Evolutionary conservation across 495 filamentous ascomycete genomes (phyloP), one percentile per base, ranked within the genome.

Genomic region (Neurospora sp.): DNA sequence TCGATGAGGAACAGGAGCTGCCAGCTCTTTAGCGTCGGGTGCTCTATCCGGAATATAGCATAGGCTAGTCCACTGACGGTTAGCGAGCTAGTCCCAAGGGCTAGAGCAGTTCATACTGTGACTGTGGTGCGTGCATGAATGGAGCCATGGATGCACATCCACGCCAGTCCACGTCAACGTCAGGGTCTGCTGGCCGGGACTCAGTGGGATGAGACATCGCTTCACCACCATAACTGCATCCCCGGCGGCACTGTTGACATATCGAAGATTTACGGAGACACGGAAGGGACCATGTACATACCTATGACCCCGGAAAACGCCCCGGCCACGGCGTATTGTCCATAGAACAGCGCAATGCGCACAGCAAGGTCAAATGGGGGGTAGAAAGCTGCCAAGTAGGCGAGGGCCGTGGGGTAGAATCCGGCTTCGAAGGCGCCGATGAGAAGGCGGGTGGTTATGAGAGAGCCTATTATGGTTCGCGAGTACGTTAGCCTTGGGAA

Each of bases 1-100:
- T 90, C 87, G 40, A 89, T 80, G 71, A 89, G 73, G 75, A 90
- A 90, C 4, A 90, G 81, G 20, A 87, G 80, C 76, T 89, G 85
- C 84, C 89, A 89, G 72, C 81, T 83, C 75, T 87, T 76, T 70
- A 82, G 76, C 16, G 73, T 71, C 10, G 73, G 75, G 18, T 72
- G 65, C 18, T 83, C 39, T 10, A 79, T 73, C 0, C 79, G 78
- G 38, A 81, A 79, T 18, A 78, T 74, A 8, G 74, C 79, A 61
- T 80, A 79, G 27, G 78, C 78, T 79, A 41, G 40, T 65, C 53
- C 53, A 37, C 6, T 35, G 14, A 16, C 27, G 53, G 53, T 65
- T 35, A 59, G 22, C 14, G 68, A 53, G 41, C n/a, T 14, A 8
- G 10, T n/a, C 53, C 6, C 35, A 10, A 40, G 27, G 61, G 22